phyloP scores from a whole-genome alignment of 352 stramenopile genomes.

The Saprolegnia parasitica region DNA sequence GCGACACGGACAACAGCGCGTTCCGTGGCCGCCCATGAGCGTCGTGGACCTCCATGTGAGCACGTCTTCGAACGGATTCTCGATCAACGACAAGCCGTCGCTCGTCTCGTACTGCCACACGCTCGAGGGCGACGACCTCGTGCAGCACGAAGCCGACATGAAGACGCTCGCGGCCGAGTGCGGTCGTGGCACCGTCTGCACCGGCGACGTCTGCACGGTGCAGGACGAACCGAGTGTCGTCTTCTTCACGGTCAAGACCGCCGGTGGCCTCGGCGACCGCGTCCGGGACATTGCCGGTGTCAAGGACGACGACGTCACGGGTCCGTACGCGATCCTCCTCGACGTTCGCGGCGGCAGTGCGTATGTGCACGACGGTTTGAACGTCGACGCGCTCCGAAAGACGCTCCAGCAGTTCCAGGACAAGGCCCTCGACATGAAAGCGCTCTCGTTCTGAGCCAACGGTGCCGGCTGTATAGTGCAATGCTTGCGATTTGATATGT shows the following conservation, averaged over 20 bases:
- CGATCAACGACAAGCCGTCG: constrained; percentile 21
- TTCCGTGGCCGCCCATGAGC: constrained; percentile 13
- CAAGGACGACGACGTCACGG: neutral
- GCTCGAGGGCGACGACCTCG: neutral
- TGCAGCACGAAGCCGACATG: neutral
- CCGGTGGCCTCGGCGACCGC: constrained; percentile 2
- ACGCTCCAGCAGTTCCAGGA: neutral
- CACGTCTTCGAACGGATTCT: constrained; percentile 5
- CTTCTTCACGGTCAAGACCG: constrained; percentile 22
- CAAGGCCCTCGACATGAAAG: constrained; percentile 10
- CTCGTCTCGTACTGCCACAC: constrained; percentile 11
- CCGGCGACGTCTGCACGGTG: constrained; percentile 17
- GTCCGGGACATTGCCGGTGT: constrained; percentile 3
- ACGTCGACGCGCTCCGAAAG: constrained; percentile 4
- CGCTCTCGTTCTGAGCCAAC: too few species aligned
- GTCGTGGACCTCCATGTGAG: constrained; percentile 19
- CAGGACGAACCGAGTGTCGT: constrained; percentile 17
- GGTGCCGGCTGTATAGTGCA: too few species aligned
- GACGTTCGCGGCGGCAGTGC: neutral
- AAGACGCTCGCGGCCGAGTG: constrained; percentile 5
- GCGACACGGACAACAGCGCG: neutral
- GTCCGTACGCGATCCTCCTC: constrained; percentile 6
- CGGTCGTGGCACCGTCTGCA: neutral
- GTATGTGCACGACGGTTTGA: constrained; percentile 14
- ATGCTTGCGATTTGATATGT: too few species aligned